Percentiles rank a stretch among this genome's conserved stretches.
phyloP scores from a whole-genome alignment of 495 filamentous ascomycete species.

The Tuber aestivum region DNA sequence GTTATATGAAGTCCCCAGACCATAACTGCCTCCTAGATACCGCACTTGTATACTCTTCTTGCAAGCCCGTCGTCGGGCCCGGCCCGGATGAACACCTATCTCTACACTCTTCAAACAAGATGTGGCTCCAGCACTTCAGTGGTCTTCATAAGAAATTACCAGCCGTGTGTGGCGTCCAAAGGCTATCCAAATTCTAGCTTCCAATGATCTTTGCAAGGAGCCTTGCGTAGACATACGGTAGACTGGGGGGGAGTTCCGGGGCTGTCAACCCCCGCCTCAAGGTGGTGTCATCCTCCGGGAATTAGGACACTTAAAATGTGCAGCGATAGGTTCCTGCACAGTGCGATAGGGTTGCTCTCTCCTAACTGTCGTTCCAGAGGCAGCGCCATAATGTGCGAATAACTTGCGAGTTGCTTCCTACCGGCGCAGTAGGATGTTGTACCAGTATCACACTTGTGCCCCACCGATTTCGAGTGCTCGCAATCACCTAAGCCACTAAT shows the following conservation, averaged over 20 bases:
- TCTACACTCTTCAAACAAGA: neutral
- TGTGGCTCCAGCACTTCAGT: neutral
- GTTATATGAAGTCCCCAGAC: neutral
- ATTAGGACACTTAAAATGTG: neutral
- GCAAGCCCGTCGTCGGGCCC: neutral
- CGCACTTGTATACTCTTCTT: neutral
- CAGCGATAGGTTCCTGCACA: neutral
- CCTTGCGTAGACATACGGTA: neutral
- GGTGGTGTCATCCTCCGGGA: neutral
- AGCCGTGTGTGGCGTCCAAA: neutral
- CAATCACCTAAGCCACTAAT: neutral
- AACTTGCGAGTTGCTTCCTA: neutral
- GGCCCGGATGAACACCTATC: neutral
- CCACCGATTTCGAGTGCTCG: neutral
- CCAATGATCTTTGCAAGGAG: neutral
- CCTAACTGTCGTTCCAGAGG: neutral
- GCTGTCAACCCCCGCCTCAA: neutral
- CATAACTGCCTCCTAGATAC: neutral
- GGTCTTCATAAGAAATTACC: neutral
- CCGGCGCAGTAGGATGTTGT: neutral
- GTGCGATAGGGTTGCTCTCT: neutral
- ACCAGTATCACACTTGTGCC: neutral
- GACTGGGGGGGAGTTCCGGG: neutral
- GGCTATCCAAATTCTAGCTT: neutral
- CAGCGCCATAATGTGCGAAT: neutral